These are phyloP conservation scores for Xylaria flabelliformis DNA, from an alignment of 495 filamentous ascomycete genomes.

Conservation along the genomic window DNA sequence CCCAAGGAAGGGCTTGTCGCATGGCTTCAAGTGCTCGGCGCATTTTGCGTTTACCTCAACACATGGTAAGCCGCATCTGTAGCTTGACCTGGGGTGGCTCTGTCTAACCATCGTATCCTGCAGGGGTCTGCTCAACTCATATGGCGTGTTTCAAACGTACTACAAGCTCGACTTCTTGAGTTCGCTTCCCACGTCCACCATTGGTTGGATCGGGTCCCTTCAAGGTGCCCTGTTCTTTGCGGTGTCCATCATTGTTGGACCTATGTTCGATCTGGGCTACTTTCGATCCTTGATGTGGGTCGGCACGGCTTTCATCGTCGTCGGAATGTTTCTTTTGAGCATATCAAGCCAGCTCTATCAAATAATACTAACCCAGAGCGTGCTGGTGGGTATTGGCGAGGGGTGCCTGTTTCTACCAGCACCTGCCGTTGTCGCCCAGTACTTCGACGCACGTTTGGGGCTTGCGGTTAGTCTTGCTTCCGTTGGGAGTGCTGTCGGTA, in stretches of 20 bases:
- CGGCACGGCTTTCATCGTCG: slow-evolving; percentile 23
- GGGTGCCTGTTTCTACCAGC: slow-evolving; percentile 67
- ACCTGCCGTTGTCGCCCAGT: slow-evolving; percentile 67
- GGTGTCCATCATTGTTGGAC: slow-evolving; percentile 58
- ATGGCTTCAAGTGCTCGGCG: slow-evolving; percentile 62
- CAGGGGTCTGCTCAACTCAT: slow-evolving; percentile 71
- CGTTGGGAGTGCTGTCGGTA: slow-evolving; percentile 65
- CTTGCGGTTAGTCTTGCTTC: slow-evolving; percentile 72
- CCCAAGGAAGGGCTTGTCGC: slow-evolving; percentile 48
- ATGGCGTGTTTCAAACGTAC: slow-evolving; percentile 75
- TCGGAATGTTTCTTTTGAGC: slow-evolving; percentile 32
- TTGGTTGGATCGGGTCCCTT: slow-evolving; percentile 63
- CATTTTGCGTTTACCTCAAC: slow-evolving; percentile 65
- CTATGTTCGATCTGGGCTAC: slow-evolving; percentile 61
- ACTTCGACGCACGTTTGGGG: slow-evolving; percentile 65
- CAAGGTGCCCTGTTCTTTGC: slow-evolving; percentile 59
- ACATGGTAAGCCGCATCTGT: slow-evolving; percentile 54
- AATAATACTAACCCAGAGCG: slow-evolving; percentile 63
- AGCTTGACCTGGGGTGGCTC: neutral
- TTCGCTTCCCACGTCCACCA: slow-evolving; percentile 46
- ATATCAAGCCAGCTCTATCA: slow-evolving; percentile 44
- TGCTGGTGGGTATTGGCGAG: slow-evolving; percentile 63
- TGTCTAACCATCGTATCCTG: slow-evolving; percentile 2
- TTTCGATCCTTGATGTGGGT: slow-evolving; percentile 40
- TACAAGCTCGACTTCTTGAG: slow-evolving; percentile 56